phyloP scores from a whole-genome alignment of 225 moss, liverwort and hornwort species.

The Antitrichia curtipendula region DNA sequence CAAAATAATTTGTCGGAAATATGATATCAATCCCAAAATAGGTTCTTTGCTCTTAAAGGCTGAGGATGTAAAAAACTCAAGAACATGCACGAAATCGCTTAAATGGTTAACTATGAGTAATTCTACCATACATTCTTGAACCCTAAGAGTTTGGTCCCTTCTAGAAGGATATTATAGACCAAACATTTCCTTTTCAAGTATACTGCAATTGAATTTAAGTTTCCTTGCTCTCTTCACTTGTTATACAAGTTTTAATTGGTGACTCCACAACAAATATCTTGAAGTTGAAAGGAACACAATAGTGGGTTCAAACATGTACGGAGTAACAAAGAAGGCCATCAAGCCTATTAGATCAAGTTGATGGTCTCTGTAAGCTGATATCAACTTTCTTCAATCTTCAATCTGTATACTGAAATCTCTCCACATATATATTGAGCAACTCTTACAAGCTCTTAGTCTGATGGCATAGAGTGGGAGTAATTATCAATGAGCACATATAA shows the following conservation, averaged over 20 bases:
- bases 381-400: neutral
- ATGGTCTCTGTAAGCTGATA: no score
- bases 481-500: neutral
- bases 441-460: neutral
- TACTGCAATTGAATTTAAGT: neutral
- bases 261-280: neutral
- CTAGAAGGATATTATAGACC: neutral
- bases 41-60: accelerated
- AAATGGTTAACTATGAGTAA: no score
- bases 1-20: neutral
- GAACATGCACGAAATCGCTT: no score
- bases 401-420: neutral
- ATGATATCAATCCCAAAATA: no score
- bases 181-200: neutral
- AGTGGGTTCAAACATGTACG: neutral
- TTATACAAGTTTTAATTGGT: neutral
- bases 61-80: no score
- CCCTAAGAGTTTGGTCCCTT: neutral
- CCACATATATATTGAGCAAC: no score
- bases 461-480: neutral
- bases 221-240: neutral
- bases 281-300: neutral
- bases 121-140: no score
- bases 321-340: neutral
- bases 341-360: neutral